phyloP scores from a whole-genome alignment of 2,329 filamentous ascomycete genomes.

The Exophiala mesophila region DNA sequence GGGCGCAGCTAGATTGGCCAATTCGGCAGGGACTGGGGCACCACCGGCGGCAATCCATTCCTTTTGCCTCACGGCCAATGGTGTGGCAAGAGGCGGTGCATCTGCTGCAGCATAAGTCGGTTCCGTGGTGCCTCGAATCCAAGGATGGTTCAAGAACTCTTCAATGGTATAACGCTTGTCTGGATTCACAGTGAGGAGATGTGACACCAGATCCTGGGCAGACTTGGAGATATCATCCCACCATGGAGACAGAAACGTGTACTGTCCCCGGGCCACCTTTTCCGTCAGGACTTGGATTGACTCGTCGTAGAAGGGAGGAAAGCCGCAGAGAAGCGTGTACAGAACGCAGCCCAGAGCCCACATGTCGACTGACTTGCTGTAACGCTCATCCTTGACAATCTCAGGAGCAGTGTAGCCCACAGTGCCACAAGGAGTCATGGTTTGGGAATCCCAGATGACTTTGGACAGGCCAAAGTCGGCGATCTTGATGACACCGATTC shows the following conservation, averaged over 20 bases:
- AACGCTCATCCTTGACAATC: conserved; percentile 97
- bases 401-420: conserved; percentile 99
- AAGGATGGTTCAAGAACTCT: conserved; percentile 90
- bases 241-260: conserved; percentile 96
- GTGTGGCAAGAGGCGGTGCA: conserved; percentile 67
- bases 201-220: conserved; percentile 88
- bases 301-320: conserved; percentile 95
- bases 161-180: conserved; percentile 91
- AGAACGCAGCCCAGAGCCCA: conserved; percentile 96
- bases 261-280: conserved; percentile 94
- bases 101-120: conserved; percentile 62
- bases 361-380: conserved; percentile 99
- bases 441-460: conserved; percentile 96
- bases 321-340: conserved; percentile 94
- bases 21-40: conserved; percentile 49
- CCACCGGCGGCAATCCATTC: conserved; percentile 42
- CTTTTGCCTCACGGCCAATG: conserved; percentile 56
- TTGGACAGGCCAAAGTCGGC: conserved; percentile 97
- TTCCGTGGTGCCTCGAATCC: conserved; percentile 72
- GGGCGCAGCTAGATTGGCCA: conserved; percentile 51
- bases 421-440: conserved; percentile 98
- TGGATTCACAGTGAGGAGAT: conserved; percentile 89
- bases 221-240: conserved; percentile 98
- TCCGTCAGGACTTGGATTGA: conserved; percentile 95
- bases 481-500: conserved; percentile 93